Percentiles rank a stretch among this genome's conserved stretches.
Conservation (phyloP, 2,329 filamentous ascomycete genomes). For the Hawksworthiomyces lignivorus region DNA sequence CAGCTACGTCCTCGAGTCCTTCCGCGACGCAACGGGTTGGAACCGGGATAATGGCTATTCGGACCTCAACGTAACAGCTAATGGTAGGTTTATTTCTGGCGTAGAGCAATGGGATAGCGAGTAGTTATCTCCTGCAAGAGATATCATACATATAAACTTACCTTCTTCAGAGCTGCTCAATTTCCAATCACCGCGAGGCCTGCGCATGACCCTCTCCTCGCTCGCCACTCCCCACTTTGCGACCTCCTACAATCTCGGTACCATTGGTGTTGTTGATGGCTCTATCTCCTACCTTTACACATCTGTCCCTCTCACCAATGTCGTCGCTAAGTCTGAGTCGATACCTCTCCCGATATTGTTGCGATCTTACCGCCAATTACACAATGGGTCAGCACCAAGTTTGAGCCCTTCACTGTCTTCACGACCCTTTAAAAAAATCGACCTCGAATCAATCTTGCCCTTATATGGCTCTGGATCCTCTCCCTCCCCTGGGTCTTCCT, state of each 20-base stretch:
- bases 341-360: constrained; percentile 73
- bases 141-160: no score
- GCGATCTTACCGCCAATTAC: constrained; percentile 72
- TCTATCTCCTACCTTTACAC: constrained; percentile 97
- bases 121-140: no score
- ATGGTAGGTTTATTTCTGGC: constrained; percentile 50
- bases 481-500: constrained; percentile 28
- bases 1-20: constrained; percentile 90
- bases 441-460: no score
- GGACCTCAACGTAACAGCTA: constrained; percentile 72
- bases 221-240: constrained; percentile 90
- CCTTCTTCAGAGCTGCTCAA: constrained; percentile 63
- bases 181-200: constrained; percentile 76
- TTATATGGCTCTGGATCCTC: neutral
- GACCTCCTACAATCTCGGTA: constrained; percentile 86
- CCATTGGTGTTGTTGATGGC: constrained; percentile 84
- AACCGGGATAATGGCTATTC: constrained; percentile 88
- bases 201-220: constrained; percentile 82
- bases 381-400: constrained; percentile 37
- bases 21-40: constrained; percentile 81
- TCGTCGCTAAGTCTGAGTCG: constrained; percentile 61
- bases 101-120: no score
- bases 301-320: constrained; percentile 63
- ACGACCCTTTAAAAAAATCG: no score
- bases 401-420: no score